These are phyloP conservation scores for Olyra latifolia DNA, from an alignment of 176 grass and related monocot species.

Conservation along the genomic window DNA sequence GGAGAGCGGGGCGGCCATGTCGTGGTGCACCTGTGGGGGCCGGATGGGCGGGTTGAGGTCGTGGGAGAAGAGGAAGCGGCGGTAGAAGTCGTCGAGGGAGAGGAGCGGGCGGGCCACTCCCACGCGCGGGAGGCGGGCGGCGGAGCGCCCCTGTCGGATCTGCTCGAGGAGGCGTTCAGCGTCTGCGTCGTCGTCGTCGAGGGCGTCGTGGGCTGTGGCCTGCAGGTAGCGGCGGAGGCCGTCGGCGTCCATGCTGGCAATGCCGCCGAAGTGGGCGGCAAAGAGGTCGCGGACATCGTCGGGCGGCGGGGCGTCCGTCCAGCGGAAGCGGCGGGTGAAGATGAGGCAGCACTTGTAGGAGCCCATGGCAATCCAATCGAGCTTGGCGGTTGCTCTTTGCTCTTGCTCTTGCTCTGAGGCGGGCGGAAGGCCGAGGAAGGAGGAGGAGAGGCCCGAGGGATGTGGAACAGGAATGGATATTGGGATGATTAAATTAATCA, in stretches of 20 bases:
- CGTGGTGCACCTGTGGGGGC: conserved; percentile 58
- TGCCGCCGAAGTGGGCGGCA: conserved; percentile 37
- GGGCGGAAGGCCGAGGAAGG: too few relatives aligned
- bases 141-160: conserved; percentile 42
- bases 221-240: conserved; percentile 67
- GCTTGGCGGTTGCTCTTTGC: too few relatives aligned
- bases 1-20: conserved; percentile 77
- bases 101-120: conserved; percentile 42
- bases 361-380: too few relatives aligned
- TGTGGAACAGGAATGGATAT: too few relatives aligned
- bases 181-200: conserved; percentile 27
- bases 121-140: conserved; percentile 35
- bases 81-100: conserved; percentile 79
- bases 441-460: too few relatives aligned
- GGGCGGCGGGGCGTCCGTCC: conserved; percentile 70
- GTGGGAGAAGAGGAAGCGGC: conserved; percentile 79
- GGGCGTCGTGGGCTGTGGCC: too few relatives aligned
- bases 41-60: conserved; percentile 69
- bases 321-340: conserved; percentile 81
- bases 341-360: conserved; percentile 77
- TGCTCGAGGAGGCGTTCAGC: conserved; percentile 50
- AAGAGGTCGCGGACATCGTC: conserved; percentile 61
- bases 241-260: conserved; percentile 37
- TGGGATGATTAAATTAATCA: too few relatives aligned
- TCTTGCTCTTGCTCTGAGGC: too few relatives aligned